phyloP scores from a whole-genome alignment of 768 basidiomycete species.

The Tricholoma sp. region DNA sequence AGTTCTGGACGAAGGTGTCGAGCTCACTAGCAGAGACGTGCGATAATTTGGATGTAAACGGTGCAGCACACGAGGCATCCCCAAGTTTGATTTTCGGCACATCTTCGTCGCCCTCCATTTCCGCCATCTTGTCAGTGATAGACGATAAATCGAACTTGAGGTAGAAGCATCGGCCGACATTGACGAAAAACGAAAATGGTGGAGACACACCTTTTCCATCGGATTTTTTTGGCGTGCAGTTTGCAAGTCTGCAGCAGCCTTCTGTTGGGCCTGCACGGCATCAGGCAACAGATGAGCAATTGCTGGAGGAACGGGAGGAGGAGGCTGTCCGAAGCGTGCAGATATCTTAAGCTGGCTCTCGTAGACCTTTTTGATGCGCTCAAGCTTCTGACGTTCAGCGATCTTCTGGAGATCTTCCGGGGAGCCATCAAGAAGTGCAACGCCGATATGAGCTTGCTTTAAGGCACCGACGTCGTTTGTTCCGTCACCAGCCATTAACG shows the following conservation, averaged over 20 bases:
- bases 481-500: constrained; percentile 98
- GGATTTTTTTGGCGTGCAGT: constrained; percentile 76
- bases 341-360: constrained; percentile 93
- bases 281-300: constrained; percentile 88
- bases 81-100: constrained; percentile 98
- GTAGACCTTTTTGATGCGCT: constrained; percentile 94
- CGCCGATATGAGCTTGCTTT: constrained; percentile 96
- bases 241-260: constrained; percentile 61
- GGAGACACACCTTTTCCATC: constrained; percentile 69
- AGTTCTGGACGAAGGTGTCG: not conserved
- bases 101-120: constrained; percentile 93
- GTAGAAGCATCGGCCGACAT: not conserved
- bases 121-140: constrained; percentile 82
- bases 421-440: constrained; percentile 83
- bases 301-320: constrained; percentile 86
- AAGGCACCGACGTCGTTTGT: constrained; percentile 99
- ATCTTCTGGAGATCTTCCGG: constrained; percentile 90
- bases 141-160: constrained; percentile 31
- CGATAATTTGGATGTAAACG: constrained; percentile 97
- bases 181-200: constrained; percentile 13
- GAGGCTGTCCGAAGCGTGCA: constrained; percentile 85
- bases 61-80: constrained; percentile 98
- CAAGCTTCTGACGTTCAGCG: constrained; percentile 84
- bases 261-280: constrained; percentile 84
- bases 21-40: constrained; percentile 92